Conservation (phyloP, 2,329 filamentous ascomycete species). For the Metarhizium album region DNA sequence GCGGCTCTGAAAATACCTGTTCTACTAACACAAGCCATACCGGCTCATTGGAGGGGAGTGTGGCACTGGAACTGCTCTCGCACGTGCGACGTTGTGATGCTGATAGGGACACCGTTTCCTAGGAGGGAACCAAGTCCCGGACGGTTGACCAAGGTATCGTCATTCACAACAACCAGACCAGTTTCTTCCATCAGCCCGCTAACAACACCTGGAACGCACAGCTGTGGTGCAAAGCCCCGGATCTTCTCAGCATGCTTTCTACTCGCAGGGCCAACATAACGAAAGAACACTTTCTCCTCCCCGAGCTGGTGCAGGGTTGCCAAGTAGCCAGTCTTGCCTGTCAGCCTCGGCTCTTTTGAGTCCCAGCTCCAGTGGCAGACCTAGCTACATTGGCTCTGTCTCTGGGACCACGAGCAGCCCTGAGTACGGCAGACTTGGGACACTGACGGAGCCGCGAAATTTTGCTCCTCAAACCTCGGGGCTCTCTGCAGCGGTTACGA, state of each 20-base stretch:
- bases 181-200: not conserved
- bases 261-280: not conserved
- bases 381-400: not conserved
- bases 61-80: constrained; percentile 2
- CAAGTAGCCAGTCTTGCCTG: constrained; percentile 5
- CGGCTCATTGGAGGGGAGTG: constrained; percentile 1
- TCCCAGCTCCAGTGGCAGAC: not conserved
- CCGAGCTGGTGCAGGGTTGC: not conserved
- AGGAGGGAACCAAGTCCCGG: constrained; percentile 5
- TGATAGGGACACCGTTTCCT: constrained; percentile 4
- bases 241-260: not conserved
- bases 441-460: constrained; percentile 30
- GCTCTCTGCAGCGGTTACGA: constrained; percentile 10
- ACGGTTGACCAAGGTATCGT: not conserved
- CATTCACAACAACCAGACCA: no score
- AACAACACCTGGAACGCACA: not conserved
- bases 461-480: constrained; percentile 26
- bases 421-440: constrained; percentile 6
- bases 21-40: constrained; percentile 4
- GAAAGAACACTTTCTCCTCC: not conserved
- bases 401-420: constrained; percentile 8
- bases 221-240: not conserved
- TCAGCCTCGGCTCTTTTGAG: constrained; percentile 3
- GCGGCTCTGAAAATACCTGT: constrained; percentile 1
- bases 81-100: constrained; percentile 3